These are phyloP conservation scores for Leersia perrieri DNA, from an alignment of 176 grass and related monocot genomes.

Conservation along the genomic window DNA sequence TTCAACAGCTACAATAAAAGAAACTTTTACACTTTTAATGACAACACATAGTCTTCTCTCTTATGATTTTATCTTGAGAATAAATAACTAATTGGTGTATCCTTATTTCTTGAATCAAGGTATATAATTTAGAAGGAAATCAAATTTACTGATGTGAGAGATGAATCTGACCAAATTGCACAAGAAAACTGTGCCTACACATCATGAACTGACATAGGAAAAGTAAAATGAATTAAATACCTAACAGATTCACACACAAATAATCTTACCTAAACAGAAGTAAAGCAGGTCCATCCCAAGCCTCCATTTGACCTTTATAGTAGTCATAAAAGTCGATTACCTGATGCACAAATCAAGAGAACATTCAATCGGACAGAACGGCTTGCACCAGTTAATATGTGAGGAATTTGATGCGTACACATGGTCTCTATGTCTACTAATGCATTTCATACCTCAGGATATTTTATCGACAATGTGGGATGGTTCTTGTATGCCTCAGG, in stretches of 20 bases:
- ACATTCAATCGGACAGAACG: slow-evolving; percentile 26
- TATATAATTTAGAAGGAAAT: slow-evolving; percentile 25
- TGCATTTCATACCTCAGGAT: slow-evolving; percentile 73
- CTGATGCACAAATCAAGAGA: slow-evolving; percentile 55
- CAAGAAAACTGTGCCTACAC: slow-evolving; percentile 20
- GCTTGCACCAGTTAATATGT: slow-evolving; percentile 20
- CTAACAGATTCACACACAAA: not conserved
- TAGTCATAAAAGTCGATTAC: slow-evolving; percentile 97
- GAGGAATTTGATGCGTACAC: slow-evolving; percentile 12
- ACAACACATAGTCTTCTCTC: not conserved
- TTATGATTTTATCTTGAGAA: slow-evolving; percentile 20
- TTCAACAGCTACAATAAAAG: slow-evolving; percentile 8
- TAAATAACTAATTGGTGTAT: not conserved
- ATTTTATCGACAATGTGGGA: slow-evolving; percentile 94
- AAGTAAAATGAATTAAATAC: slow-evolving; percentile 27
- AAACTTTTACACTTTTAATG: not conserved
- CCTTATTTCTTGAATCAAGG: slow-evolving; percentile 8
- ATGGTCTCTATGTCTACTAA: slow-evolving; percentile 9
- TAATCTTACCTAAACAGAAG: slow-evolving; percentile 91
- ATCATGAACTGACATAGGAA: slow-evolving; percentile 29
- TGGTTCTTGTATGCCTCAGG: slow-evolving; percentile 99
- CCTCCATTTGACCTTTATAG: slow-evolving; percentile 99
- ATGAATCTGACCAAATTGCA: slow-evolving; percentile 24
- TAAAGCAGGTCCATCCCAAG: slow-evolving; percentile 98
- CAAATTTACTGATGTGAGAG: slow-evolving; percentile 16